Evolutionary conservation across 257 asterid genomes (phyloP).

Genomic region (Gentiana straminea): DNA sequence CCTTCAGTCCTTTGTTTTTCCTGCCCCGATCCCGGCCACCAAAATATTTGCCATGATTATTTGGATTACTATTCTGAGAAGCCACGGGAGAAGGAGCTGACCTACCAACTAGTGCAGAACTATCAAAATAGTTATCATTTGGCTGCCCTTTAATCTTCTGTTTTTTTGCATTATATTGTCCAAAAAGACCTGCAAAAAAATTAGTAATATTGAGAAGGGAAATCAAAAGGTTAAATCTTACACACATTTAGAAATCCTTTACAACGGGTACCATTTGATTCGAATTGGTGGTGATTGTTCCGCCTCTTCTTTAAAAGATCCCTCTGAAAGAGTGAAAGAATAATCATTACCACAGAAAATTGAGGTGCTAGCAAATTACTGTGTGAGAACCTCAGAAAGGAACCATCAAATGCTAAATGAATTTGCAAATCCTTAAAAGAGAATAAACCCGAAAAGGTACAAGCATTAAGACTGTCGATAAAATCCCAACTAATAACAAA

Average conservation of each 20-base stretch:
- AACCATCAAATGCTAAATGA: too few relatives aligned
- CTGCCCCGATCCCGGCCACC: slow-evolving; percentile 84
- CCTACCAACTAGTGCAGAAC: slow-evolving; percentile 42
- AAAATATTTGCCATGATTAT: slow-evolving; percentile 55
- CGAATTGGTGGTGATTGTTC: slow-evolving; percentile 55
- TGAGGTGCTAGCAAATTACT: neutral
- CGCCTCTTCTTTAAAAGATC: slow-evolving; percentile 46
- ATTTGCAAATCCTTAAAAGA: too few relatives aligned
- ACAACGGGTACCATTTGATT: slow-evolving; percentile 64
- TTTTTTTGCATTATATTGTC: slow-evolving; percentile 64
- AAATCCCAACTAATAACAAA: too few relatives aligned
- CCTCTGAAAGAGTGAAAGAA: slow-evolving; percentile 44
- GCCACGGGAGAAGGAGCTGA: slow-evolving; percentile 80
- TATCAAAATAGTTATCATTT: slow-evolving; percentile 64
- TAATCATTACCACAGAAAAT: neutral
- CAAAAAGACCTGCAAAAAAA: slow-evolving; percentile 57
- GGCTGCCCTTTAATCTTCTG: slow-evolving; percentile 65
- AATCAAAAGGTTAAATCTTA: slow-evolving; percentile 11
- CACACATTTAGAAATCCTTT: slow-evolving; percentile 12
- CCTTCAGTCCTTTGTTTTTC: slow-evolving; percentile 73
- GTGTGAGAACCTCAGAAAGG: too few relatives aligned
- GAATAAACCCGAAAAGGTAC: too few relatives aligned
- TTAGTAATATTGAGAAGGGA: slow-evolving; percentile 4
- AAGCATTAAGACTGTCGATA: too few relatives aligned
- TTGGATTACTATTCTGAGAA: slow-evolving; percentile 83